Percentiles rank a stretch among this genome's conserved stretches.
phyloP scores from a whole-genome alignment of 352 stramenopile genomes.

The Phytophthora europaea region DNA sequence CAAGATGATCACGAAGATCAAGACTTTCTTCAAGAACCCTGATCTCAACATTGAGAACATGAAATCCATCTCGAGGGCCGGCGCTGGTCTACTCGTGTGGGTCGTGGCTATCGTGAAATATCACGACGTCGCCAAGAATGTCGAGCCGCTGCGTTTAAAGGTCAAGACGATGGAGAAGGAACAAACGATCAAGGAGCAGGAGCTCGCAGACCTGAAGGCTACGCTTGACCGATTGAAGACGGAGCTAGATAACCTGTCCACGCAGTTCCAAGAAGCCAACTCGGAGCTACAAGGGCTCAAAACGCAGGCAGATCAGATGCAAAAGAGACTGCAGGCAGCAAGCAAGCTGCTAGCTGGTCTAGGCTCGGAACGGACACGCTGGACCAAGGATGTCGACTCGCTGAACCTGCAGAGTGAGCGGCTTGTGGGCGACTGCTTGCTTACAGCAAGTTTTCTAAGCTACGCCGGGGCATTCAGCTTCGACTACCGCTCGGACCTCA shows the following conservation, averaged over 20 bases:
- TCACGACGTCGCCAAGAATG: slow-evolving; percentile 96
- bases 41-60: slow-evolving; percentile 96
- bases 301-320: slow-evolving; percentile 95
- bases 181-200: slow-evolving; percentile 92
- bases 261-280: slow-evolving; percentile 93
- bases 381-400: slow-evolving; percentile 93
- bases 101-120: slow-evolving; percentile 97
- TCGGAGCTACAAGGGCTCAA: slow-evolving; percentile 94
- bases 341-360: slow-evolving; percentile 95
- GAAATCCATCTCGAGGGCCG: slow-evolving; percentile 94
- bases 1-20: slow-evolving; percentile 96
- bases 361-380: slow-evolving; percentile 92
- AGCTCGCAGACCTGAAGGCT: slow-evolving; percentile 86
- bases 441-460: slow-evolving; percentile 93
- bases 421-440: slow-evolving; percentile 91
- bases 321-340: slow-evolving; percentile 93
- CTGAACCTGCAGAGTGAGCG: slow-evolving; percentile 87
- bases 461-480: slow-evolving; percentile 94
- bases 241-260: slow-evolving; percentile 93
- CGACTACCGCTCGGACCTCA: slow-evolving; percentile 90
- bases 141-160: slow-evolving; percentile 92
- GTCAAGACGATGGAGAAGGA: slow-evolving; percentile 96
- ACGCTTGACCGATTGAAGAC: slow-evolving; percentile 86
- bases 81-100: slow-evolving; percentile 93
- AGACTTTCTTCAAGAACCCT: slow-evolving; percentile 95